Evolutionary conservation across 2,329 filamentous ascomycete species (phyloP), one percentile per base, ranked within the genome.

Genomic region (Fusarium keratoplasticum): DNA sequence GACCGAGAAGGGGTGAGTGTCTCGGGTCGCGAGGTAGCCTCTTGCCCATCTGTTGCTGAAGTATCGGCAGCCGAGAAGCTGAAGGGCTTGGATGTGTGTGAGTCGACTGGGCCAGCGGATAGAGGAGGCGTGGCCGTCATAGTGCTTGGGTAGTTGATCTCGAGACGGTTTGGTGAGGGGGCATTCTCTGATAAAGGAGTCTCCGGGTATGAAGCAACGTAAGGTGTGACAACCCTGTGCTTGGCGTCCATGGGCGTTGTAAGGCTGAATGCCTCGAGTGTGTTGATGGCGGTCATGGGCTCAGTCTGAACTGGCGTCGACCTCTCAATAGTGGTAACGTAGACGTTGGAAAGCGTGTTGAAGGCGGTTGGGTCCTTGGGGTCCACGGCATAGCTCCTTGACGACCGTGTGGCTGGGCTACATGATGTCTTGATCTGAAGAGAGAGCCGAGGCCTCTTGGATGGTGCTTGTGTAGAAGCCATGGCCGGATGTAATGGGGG

Each of bases 341-440:
- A 92, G 69, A 90, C 88, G 81, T 92, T 92, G 63, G 90, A 91
- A 42, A 92, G 85, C 3, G 90, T 92, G 81, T 92, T 92, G 83
- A 91, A 91, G 25, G 89, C 84, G 2, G 90, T 92, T 5, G 89
- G 89, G 35, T 90, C 91, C 67, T 85, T 87, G 33, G 89, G 87
- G 74, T 91, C 87, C 42, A 88, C 74, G 42, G 77, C 66, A 63
- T 80, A 81, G 55, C 77, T 78, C 69, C 79, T 76, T 18, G 76
- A 71, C 25, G 84, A 80, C 63, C 82, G 84, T 63, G 82, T 79
- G 44, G 76, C 77, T 5, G 84, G 78, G 36, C 80, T 81, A 65
- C 81, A 79, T 33, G 84, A 79, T 27, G 87, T 83, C 76, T 87
- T 88, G 76, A 86, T 90, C 78, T 89, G 86, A 75, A 90, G 86